Percentiles rank a stretch among this genome's conserved stretches.
These are phyloP conservation scores for Neofusicoccum laricinum DNA, from an alignment of 2,329 filamentous ascomycete species.

Conservation along the genomic window DNA sequence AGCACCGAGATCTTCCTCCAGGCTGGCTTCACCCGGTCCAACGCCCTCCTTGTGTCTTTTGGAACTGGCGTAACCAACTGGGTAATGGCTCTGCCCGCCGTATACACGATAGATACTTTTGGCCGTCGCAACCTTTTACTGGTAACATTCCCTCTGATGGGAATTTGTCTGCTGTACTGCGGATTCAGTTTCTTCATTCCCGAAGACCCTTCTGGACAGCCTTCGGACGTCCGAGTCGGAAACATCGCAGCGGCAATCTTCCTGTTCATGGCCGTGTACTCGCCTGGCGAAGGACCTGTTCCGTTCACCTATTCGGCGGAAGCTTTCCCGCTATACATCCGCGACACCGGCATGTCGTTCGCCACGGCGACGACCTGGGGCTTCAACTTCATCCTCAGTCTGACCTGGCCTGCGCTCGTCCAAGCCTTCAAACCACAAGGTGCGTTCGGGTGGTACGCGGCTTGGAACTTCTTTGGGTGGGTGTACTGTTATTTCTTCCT, in stretches of 20 bases:
- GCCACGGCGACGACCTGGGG: constrained; percentile 65
- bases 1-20: constrained; percentile 28
- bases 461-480: constrained; percentile 56
- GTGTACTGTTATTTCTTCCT: constrained; percentile 1
- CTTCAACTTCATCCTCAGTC: constrained; percentile 56
- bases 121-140: constrained; percentile 43
- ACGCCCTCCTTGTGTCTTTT: constrained; percentile 37
- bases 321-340: constrained; percentile 67
- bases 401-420: constrained; percentile 61
- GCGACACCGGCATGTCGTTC: constrained; percentile 69
- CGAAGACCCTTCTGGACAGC: constrained; percentile 20
- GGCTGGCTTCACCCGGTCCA: constrained; percentile 26
- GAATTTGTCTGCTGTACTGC: constrained; percentile 49
- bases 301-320: constrained; percentile 61
- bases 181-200: constrained; percentile 40
- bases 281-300: constrained; percentile 43
- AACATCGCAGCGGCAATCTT: constrained; percentile 43
- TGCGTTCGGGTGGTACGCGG: constrained; percentile 61
- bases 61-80: constrained; percentile 47
- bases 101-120: constrained; percentile 44
- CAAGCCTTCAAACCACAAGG: constrained; percentile 49
- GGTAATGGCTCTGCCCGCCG: constrained; percentile 44
- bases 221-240: constrained; percentile 24
- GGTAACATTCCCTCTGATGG: constrained; percentile 48
- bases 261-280: constrained; percentile 53